Conservation (phyloP, 139 green algal species). For the Coelastrella sp. region DNA sequence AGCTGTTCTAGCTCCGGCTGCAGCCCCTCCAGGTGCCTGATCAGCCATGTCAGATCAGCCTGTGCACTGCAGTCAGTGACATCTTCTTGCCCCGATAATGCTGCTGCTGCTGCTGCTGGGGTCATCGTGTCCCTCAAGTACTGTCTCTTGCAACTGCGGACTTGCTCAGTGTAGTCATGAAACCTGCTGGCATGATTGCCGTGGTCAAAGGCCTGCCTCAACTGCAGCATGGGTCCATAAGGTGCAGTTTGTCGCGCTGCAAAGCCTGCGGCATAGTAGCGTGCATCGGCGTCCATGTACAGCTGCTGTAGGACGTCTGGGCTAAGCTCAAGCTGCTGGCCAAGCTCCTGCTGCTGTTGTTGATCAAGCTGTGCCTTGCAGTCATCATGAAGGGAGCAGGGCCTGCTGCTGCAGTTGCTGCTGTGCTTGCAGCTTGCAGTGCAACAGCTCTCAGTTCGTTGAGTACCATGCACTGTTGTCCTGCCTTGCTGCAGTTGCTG, state of each 20-base stretch:
- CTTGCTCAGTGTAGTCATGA: no score
- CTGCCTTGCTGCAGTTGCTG: constrained; percentile 4
- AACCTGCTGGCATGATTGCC: background rate
- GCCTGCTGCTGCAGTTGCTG: constrained; percentile 6
- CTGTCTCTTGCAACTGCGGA: no score
- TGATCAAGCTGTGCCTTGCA: background rate
- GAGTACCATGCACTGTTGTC: no score
- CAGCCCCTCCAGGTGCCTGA: no score
- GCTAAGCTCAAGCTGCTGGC: background rate
- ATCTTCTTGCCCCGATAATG: no score
- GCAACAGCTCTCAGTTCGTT: no score
- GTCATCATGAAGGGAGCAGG: background rate
- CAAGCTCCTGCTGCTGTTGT: background rate
- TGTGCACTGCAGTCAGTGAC: no score
- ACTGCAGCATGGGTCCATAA: background rate
- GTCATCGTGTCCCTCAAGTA: no score
- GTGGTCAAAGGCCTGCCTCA: background rate
- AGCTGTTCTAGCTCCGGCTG: no score
- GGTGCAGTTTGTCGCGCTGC: background rate
- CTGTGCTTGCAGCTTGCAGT: background rate
- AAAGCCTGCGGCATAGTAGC: constrained; percentile 23
- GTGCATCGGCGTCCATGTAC: background rate
- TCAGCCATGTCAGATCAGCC: no score
- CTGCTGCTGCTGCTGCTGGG: no score
- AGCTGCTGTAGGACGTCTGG: background rate